Conservation (phyloP, 2,329 filamentous ascomycete species). For the Pleomassaria siparia region DNA sequence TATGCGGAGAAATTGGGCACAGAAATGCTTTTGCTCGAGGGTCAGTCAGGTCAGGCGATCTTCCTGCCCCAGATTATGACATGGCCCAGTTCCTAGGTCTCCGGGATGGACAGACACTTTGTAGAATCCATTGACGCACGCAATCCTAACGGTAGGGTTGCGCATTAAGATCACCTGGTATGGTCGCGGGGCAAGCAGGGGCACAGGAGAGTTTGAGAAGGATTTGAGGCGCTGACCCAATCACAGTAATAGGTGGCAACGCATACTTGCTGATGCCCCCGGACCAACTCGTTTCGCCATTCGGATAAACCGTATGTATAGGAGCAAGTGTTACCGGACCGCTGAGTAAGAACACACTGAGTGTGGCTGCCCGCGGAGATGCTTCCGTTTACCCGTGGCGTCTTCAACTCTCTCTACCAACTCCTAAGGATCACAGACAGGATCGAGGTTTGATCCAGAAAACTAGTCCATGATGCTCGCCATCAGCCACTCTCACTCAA, state of each 20-base stretch:
- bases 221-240: background rate
- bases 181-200: slow-evolving; percentile 1
- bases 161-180: slow-evolving; percentile 2
- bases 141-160: background rate
- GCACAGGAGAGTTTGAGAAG: background rate
- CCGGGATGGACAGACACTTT: background rate
- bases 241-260: no score
- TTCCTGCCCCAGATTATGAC: background rate
- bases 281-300: background rate
- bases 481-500: background rate
- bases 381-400: background rate
- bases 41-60: slow-evolving; percentile 2
- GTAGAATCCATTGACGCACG: background rate
- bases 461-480: background rate
- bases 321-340: background rate
- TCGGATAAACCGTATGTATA: background rate
- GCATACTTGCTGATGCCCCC: background rate
- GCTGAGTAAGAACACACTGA: background rate
- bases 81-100: background rate
- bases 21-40: background rate
- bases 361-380: background rate
- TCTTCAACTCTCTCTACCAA: background rate
- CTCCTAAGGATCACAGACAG: background rate
- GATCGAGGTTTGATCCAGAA: background rate
- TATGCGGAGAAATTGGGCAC: background rate